Evolutionary conservation across 2,329 filamentous ascomycete species (phyloP).

Genomic region (Nectriaceae sp.): DNA sequence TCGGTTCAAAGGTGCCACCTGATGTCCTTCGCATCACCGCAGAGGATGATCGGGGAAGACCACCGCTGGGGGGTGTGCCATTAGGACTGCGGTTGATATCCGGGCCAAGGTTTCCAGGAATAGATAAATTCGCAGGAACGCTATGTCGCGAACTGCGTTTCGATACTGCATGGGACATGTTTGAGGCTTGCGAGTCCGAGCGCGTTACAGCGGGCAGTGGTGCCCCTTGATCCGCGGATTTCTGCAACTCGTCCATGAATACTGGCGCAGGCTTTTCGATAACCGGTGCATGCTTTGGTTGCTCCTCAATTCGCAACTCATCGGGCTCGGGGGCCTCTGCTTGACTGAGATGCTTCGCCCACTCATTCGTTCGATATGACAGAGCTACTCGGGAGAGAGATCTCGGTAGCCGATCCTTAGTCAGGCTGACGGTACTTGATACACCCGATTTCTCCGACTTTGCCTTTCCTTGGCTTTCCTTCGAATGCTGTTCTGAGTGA

Average conservation of each 20-base stretch:
- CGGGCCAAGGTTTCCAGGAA: background rate
- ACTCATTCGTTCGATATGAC: constrained; percentile 90
- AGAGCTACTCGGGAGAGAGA: constrained; percentile 75
- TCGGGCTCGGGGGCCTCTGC: constrained; percentile 74
- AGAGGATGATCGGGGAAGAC: constrained; percentile 23
- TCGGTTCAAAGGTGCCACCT: constrained; percentile 38
- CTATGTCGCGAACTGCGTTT: constrained; percentile 24
- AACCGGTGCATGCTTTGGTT: constrained; percentile 2
- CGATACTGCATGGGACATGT: constrained; percentile 15
- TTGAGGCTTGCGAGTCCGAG: constrained; percentile 32
- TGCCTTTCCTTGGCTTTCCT: constrained; percentile 32
- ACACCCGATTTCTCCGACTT: constrained; percentile 45
- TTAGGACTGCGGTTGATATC: constrained; percentile 17
- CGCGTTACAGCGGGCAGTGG: constrained; percentile 34
- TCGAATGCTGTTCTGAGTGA: constrained; percentile 8
- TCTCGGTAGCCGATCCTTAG: constrained; percentile 65
- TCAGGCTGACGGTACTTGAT: constrained; percentile 52
- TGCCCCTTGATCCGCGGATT: constrained; percentile 57
- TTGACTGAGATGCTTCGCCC: constrained; percentile 83
- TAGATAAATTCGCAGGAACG: constrained; percentile 13
- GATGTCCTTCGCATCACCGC: constrained; percentile 28
- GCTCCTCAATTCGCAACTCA: constrained; percentile 53
- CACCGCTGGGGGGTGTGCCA: constrained; percentile 18
- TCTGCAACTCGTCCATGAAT: constrained; percentile 63
- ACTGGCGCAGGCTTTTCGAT: constrained; percentile 62